Evolutionary conservation across 495 filamentous ascomycete genomes (phyloP), one percentile per base, ranked within the genome.

Genomic region (Pseudevernia furfuracea): DNA sequence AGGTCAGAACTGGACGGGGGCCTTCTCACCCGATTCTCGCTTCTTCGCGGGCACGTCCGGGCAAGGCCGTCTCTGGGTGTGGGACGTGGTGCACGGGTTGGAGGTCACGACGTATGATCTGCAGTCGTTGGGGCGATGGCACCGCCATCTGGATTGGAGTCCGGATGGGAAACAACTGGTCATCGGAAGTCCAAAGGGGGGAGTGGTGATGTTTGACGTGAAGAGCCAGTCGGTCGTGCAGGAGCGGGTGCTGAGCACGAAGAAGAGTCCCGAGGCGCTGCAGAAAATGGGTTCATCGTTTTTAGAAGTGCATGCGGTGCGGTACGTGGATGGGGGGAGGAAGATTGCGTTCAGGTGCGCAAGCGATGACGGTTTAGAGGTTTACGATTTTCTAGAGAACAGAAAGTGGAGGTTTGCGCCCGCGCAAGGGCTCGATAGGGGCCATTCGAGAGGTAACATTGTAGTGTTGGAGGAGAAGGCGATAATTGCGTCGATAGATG

Each of bases 1-100:
- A 11, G 52, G 67, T 19, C 74, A 73, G 44, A 63, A 67, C 60
- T 71, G 69, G 71, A 57, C 65, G 21, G 65, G 61, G 28, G 71
- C 69, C 28, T 73, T 71, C 63, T 71, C 70, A 21, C 64, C 66
- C 4, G 71, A 73, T 55, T 48, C 60, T 12, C 66, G 66, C 19
- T 52, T 63, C 52, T 63, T 71, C 25, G 69, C 66, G 15, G 49
- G 52, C 10, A 63, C 61, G 9, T 43, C 36, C 1, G 61, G 52
- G 3, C 10, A 46, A 41, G 61, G 61, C 49, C 49, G 23, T 4
- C 41, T 63, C 30, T 63, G 52, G 37, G 49, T 69, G 15, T 64
- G 65, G 38, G 60, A 69, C 28, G 68, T 67, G 37, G 66, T 39
- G 34, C 49, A 66, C 25, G 67, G 66, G 23, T 8, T 28, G 15